Percentiles rank a stretch among this genome's conserved stretches.
Conservation (phyloP, 352 stramenopile species). For the Phytophthora ohioensis region DNA sequence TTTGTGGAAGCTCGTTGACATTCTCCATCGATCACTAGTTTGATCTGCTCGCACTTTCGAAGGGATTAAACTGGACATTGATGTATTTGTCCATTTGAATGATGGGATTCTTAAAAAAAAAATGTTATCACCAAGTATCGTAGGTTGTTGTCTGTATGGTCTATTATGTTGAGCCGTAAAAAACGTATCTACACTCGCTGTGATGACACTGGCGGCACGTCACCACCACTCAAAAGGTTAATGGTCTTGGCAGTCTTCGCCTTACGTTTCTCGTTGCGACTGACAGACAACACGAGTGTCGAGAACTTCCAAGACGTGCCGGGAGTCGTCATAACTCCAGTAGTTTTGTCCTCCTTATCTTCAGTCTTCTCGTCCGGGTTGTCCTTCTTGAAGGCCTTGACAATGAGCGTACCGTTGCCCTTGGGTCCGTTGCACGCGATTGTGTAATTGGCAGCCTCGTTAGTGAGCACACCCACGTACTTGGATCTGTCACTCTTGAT, state of each 20-base stretch:
- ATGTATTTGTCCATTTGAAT: neutral
- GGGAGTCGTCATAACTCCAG: constrained; percentile 60
- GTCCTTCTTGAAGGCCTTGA: constrained; percentile 78
- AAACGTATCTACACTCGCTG: constrained; percentile 15
- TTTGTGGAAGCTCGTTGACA: neutral
- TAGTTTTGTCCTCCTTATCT: constrained; percentile 18
- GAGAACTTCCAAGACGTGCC: constrained; percentile 83
- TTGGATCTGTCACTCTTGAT: constrained; percentile 80
- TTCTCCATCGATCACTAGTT: constrained; percentile 6
- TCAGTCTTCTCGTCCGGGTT: constrained; percentile 23
- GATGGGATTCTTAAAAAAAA: neutral
- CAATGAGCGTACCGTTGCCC: constrained; percentile 73
- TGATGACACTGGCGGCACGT: constrained; percentile 23
- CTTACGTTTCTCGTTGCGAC: constrained; percentile 67
- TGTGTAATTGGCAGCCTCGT: constrained; percentile 71
- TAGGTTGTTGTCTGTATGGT: constrained; percentile 20
- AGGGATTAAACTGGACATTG: constrained; percentile 6
- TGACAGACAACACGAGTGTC: constrained; percentile 69
- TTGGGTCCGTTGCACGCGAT: constrained; percentile 73
- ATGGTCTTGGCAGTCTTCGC: constrained; percentile 74
- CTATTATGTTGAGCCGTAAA: constrained; percentile 21
- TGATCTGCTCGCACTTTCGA: constrained; percentile 6
- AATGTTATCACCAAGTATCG: constrained; percentile 3
- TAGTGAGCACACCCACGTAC: constrained; percentile 70
- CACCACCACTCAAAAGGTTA: constrained; percentile 52